Evolutionary conservation across 1,284 basidiomycete species (phyloP), one percentile per base, ranked within the genome.

Genomic region (Takashimella koratensis): DNA sequence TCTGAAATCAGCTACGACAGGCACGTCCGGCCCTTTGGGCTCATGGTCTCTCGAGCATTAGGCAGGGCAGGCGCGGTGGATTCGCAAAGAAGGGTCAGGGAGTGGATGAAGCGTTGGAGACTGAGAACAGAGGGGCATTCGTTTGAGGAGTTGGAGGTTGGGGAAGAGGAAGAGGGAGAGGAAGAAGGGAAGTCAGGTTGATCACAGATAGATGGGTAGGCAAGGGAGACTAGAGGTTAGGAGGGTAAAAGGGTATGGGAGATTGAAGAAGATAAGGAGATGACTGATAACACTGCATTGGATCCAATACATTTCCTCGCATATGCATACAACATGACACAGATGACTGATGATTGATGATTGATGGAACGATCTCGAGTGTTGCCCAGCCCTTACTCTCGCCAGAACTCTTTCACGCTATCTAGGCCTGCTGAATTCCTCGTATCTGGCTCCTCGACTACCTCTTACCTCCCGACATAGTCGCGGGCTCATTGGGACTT

Each of bases 21-120:
- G 10, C 66, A 69, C 45, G 50, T 73, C 26, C 47, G 54, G 40
- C 72, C 71, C 16, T 71, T 74, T 36, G 58, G 52, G 0, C 55
- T 59, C 51, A 60, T 61, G 47, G 53, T 74, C 43, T 49, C 52
- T 1, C 46, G 57, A 1, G 66, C 67, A 0, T 52, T 71, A 45
- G 49, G 49, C 19, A 56, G 54, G 16, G 52, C 59, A 11, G 64
- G 60, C n/a, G 71, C 71, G 54, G 36, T 39, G 5, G 53, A 56
- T n/a, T 66, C 63, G 2, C 50, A 60, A 8, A 19, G 49, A 11
- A 23, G 26, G 45, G 63, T 66, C 0, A 41, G 54, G 4, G 46
- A 42, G 19, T 69, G 67, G 67, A 50, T 52, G 41, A 43, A 45
- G 36, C 13, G 19, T 57, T 36, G 30, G 30, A 36, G 16, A 36